Conservation (phyloP, 805 yeast genomes). For the Zygosaccharomyces rouxii region DNA sequence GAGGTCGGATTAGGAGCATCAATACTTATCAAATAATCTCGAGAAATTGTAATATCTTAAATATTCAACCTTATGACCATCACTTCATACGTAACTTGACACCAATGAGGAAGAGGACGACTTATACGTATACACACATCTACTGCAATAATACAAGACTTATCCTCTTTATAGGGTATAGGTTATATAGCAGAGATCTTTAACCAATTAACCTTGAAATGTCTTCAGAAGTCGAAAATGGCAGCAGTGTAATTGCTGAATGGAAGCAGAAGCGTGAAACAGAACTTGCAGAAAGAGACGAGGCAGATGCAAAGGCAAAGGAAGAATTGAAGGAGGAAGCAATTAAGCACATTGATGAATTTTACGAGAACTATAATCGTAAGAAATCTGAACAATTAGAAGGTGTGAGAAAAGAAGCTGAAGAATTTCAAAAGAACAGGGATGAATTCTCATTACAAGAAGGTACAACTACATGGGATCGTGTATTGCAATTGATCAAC, state of each 20-base stretch:
- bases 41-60: background rate
- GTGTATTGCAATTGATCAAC: slow-evolving; percentile 52
- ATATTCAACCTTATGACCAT: background rate
- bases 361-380: slow-evolving; percentile 83
- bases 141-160: background rate
- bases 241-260: slow-evolving; percentile 25
- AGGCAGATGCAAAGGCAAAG: slow-evolving; percentile 57
- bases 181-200: background rate
- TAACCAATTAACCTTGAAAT: background rate
- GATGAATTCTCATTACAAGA: slow-evolving; percentile 78
- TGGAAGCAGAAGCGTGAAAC: slow-evolving; percentile 81
- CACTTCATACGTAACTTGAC: background rate
- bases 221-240: slow-evolving; percentile 12
- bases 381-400: slow-evolving; percentile 70
- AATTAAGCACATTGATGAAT: slow-evolving; percentile 78
- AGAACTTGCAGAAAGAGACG: slow-evolving; percentile 78
- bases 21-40: slow-evolving; percentile 23
- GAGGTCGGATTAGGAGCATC: slow-evolving; percentile 30
- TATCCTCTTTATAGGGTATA: background rate
- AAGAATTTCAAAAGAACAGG: slow-evolving; percentile 64
- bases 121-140: background rate
- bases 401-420: slow-evolving; percentile 62
- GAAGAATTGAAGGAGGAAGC: slow-evolving; percentile 71
- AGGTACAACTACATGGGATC: slow-evolving; percentile 67
- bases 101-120: background rate